A percentile compares a stretch with the other conserved stretches of the same genome.
Evolutionary conservation across 2,329 filamentous ascomycete species (phyloP).

Genomic region (Colletotrichum eleusines): DNA sequence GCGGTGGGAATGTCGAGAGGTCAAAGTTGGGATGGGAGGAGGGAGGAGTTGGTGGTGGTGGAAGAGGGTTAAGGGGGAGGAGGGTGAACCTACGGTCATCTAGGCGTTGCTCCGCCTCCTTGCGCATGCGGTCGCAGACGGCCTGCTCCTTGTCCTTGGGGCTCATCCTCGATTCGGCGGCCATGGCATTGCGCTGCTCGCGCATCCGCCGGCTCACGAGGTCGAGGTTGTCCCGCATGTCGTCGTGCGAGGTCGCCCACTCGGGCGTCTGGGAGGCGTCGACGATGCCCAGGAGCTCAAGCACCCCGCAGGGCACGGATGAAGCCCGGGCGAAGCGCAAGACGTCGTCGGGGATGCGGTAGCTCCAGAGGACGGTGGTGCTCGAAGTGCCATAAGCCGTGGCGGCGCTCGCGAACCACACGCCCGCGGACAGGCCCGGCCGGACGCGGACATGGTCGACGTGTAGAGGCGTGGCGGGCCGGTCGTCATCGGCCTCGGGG

Average conservation of each 20-base stretch:
- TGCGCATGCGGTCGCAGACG: slow-evolving; percentile 54
- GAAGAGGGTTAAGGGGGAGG: not conserved
- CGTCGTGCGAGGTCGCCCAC: slow-evolving; percentile 62
- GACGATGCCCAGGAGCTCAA: slow-evolving; percentile 66
- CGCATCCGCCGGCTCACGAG: slow-evolving; percentile 50
- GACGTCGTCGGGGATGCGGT: slow-evolving; percentile 66
- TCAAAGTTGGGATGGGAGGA: not conserved
- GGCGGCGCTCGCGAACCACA: slow-evolving; percentile 69
- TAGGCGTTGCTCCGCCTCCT: slow-evolving; percentile 59
- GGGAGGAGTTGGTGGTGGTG: too few relatives aligned
- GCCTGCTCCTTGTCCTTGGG: slow-evolving; percentile 58
- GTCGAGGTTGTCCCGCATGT: slow-evolving; percentile 54
- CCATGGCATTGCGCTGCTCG: slow-evolving; percentile 57
- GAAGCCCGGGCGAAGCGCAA: slow-evolving; percentile 63
- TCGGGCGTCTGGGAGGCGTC: slow-evolving; percentile 65
- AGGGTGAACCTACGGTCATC: slow-evolving; percentile 57
- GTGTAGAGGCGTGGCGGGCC: slow-evolving; percentile 52
- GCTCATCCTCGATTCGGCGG: slow-evolving; percentile 59
- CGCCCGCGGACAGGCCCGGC: slow-evolving; percentile 52
- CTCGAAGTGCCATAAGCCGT: slow-evolving; percentile 67
- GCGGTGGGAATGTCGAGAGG: not conserved
- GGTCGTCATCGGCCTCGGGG: slow-evolving; percentile 47
- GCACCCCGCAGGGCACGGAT: slow-evolving; percentile 69
- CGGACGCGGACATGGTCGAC: slow-evolving; percentile 61
- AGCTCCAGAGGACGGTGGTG: slow-evolving; percentile 71